Evolutionary conservation across 2,329 filamentous ascomycete species (phyloP).

Genomic region (Pestalotiopsis sp.): DNA sequence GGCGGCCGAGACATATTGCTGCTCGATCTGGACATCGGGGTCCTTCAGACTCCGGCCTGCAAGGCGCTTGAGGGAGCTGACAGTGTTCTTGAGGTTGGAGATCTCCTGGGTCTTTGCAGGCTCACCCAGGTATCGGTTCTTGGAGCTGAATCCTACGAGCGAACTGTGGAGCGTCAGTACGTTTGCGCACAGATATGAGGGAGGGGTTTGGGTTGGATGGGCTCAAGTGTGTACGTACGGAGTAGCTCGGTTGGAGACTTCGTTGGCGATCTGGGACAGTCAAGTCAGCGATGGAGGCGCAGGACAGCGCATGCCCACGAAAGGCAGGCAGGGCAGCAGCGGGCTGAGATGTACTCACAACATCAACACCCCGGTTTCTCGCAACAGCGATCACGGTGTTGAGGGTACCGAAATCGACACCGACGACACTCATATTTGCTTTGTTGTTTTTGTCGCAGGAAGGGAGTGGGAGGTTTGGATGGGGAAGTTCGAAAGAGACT

Average conservation of each 20-base stretch:
- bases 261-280: conserved; percentile 83
- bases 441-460: neutral
- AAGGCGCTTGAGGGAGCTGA: conserved; percentile 89
- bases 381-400: conserved; percentile 98
- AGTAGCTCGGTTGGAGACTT: conserved; percentile 97
- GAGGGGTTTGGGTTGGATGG: neutral
- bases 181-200: neutral
- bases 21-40: conserved; percentile 90
- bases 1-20: conserved; percentile 83
- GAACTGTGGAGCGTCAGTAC: conserved; percentile 59
- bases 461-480: neutral
- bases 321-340: conserved; percentile 14
- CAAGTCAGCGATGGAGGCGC: conserved; percentile 18
- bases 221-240: conserved; percentile 68
- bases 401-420: conserved; percentile 93
- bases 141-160: conserved; percentile 92
- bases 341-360: conserved; percentile 66
- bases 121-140: conserved; percentile 92
- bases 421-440: conserved; percentile 38
- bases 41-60: conserved; percentile 85
- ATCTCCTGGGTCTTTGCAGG: conserved; percentile 98
- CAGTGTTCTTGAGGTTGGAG: conserved; percentile 99
- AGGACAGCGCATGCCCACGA: conserved; percentile 6
- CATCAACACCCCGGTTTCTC: conserved; percentile 97
- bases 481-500: neutral